Evolutionary conservation across 2,329 filamentous ascomycete species (phyloP).

Genomic region (Colletotrichum sublineola): DNA sequence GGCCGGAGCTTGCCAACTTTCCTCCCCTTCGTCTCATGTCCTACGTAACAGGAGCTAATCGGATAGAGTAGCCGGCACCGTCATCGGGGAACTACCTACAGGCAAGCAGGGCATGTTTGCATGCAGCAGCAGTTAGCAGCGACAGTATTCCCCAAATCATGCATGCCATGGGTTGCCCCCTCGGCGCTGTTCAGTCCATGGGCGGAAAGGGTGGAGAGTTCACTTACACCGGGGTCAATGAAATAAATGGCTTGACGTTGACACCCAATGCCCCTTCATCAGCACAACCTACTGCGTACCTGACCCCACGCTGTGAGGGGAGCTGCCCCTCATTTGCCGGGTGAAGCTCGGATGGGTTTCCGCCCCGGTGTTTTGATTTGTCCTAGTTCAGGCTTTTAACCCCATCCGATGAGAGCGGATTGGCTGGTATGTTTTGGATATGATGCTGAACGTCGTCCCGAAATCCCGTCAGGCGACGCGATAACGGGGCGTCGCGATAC

Average conservation of each 20-base stretch:
- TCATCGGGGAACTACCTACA: constrained; percentile 1
- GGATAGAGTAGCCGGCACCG: neutral
- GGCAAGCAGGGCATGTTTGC: constrained; percentile 22
- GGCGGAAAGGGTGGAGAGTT: constrained; percentile 11
- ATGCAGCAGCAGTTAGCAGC: constrained; percentile 15
- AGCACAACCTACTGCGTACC: constrained; percentile 1
- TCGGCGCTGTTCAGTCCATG: constrained; percentile 4
- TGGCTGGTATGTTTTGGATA: constrained; percentile 21
- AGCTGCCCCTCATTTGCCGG: constrained; percentile 30
- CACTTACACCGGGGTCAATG: neutral
- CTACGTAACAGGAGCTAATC: constrained; percentile 4
- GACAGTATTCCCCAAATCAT: constrained; percentile 1
- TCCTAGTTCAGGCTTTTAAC: neutral
- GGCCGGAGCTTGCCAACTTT: neutral
- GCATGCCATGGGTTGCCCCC: neutral
- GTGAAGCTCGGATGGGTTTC: constrained; percentile 23
- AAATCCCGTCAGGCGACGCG: constrained; percentile 31
- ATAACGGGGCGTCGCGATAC: neutral
- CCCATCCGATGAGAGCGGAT: constrained; percentile 20
- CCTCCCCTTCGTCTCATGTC: neutral
- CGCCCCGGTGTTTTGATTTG: constrained; percentile 4
- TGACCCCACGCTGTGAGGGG: constrained; percentile 33
- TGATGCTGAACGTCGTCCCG: constrained; percentile 39
- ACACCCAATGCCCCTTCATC: constrained; percentile 8
- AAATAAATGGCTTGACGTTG: constrained; percentile 3